A percentile compares a stretch with the other conserved stretches of the same genome.
Evolutionary conservation across 23 red algal species (phyloP).

Genomic region (Gracilaria vermiculophylla): DNA sequence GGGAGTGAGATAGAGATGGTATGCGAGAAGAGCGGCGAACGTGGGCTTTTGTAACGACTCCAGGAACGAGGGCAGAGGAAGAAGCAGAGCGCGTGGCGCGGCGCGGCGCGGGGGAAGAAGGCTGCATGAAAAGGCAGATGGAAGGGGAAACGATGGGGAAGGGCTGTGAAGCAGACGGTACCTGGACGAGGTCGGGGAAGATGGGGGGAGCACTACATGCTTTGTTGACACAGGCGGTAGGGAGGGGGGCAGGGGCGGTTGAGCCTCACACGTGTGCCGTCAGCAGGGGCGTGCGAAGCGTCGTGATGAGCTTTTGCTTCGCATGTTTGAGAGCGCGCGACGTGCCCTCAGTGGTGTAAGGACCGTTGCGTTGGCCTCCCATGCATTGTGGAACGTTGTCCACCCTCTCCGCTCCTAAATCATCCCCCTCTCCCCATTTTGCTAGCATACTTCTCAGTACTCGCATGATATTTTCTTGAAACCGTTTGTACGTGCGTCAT

Average conservation of each 20-base stretch:
- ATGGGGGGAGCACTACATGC: background rate
- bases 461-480: background rate
- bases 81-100: constrained; percentile 39
- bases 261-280: constrained; percentile 35
- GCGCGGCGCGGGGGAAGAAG: background rate
- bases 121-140: background rate
- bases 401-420: background rate
- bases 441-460: background rate
- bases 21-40: constrained; percentile 52
- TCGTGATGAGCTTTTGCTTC: background rate
- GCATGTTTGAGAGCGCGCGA: background rate
- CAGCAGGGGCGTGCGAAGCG: background rate
- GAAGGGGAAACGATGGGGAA: background rate
- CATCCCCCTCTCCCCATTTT: background rate
- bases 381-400: constrained; percentile 8
- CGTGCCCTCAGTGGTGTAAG: constrained; percentile 23
- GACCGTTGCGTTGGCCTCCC: background rate
- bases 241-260: background rate
- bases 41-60: constrained; percentile 26
- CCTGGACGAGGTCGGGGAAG: background rate
- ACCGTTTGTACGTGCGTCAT: background rate
- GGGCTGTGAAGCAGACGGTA: background rate
- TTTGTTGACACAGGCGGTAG: background rate
- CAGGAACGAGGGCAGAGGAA: constrained; percentile 28
- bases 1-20: constrained; percentile 26